A percentile compares a stretch with the other conserved stretches of the same genome.
These are phyloP conservation scores for Diaporthe australafricana DNA, from an alignment of 2,329 filamentous ascomycete species.

Conservation along the genomic window DNA sequence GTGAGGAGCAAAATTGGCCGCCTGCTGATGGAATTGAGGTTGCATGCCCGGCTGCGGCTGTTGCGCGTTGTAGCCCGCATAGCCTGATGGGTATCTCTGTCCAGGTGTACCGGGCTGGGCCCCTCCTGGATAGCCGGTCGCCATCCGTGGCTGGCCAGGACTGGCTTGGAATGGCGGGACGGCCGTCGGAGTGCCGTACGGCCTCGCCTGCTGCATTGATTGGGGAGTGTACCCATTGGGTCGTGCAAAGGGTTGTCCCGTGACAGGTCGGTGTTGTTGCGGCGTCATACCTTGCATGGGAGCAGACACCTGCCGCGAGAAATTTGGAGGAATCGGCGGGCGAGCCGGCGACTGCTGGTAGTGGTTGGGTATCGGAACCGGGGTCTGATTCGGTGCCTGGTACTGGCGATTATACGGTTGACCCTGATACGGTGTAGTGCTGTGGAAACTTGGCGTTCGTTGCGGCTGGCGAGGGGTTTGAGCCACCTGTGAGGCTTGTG, in stretches of 20 bases:
- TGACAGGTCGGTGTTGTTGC: constrained; percentile 51
- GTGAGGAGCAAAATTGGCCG: constrained; percentile 52
- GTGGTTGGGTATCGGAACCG: constrained; percentile 56
- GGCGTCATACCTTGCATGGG: constrained; percentile 52
- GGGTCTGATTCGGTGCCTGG: constrained; percentile 58
- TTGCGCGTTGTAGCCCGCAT: constrained; percentile 43
- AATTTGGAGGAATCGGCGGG: constrained; percentile 51
- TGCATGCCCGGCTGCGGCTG: constrained; percentile 41
- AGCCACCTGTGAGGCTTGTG: constrained; percentile 48
- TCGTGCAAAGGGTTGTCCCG: constrained; percentile 61
- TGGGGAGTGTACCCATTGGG: constrained; percentile 59
- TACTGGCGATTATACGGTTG: constrained; percentile 62
- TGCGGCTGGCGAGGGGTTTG: constrained; percentile 49
- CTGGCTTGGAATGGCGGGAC: constrained; percentile 59
- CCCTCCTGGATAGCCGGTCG: constrained; percentile 52
- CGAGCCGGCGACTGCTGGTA: constrained; percentile 58
- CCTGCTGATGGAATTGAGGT: constrained; percentile 44
- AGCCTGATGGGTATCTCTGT: constrained; percentile 52
- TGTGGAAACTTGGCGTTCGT: constrained; percentile 52
- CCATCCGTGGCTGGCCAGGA: constrained; percentile 56
- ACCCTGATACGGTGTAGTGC: constrained; percentile 53
- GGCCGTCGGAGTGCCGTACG: constrained; percentile 57
- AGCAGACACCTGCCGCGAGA: constrained; percentile 52
- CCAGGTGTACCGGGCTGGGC: constrained; percentile 55
- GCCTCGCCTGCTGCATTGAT: constrained; percentile 63